Evolutionary conservation across 768 basidiomycete species (phyloP).

Genomic region (Lactifluus pinguis): DNA sequence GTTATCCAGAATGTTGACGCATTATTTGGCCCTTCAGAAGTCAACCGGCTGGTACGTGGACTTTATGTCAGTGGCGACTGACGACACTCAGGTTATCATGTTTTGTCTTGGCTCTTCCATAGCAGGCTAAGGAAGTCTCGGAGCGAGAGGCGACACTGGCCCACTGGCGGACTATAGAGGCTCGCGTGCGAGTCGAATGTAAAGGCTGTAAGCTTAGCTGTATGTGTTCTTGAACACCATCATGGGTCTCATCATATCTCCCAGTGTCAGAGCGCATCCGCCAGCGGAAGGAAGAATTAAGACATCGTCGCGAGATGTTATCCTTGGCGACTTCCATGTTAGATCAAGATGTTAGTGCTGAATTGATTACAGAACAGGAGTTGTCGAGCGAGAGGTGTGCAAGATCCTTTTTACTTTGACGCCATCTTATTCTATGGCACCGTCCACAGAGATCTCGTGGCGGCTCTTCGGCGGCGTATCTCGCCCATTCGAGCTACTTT

Average conservation of each 20-base stretch:
- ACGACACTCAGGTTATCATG: neutral
- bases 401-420: constrained; percentile 9
- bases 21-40: constrained; percentile 28
- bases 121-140: constrained; percentile 58
- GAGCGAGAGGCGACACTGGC: constrained; percentile 54
- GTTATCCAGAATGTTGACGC: constrained; percentile 41
- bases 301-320: constrained; percentile 39
- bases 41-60: constrained; percentile 10
- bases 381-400: constrained; percentile 28
- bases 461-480: constrained; percentile 41
- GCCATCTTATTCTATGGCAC: constrained; percentile 16
- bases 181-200: constrained; percentile 27
- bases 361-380: constrained; percentile 21
- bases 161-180: constrained; percentile 20
- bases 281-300: constrained; percentile 36
- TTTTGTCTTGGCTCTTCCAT: constrained; percentile 21
- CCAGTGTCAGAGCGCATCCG: constrained; percentile 38
- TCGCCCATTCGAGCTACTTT: constrained; percentile 50
- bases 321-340: constrained; percentile 34
- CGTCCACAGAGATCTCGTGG: constrained; percentile 37
- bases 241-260: constrained; percentile 1
- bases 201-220: constrained; percentile 34
- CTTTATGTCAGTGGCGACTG: neutral
- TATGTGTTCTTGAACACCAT: constrained; percentile 4
- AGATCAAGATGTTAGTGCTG: constrained; percentile 23